A percentile compares a stretch with the other conserved stretches of the same genome.
These are phyloP conservation scores for Sphenostylis stenocarpa DNA, from an alignment of 306 rosid species.

Conservation along the genomic window DNA sequence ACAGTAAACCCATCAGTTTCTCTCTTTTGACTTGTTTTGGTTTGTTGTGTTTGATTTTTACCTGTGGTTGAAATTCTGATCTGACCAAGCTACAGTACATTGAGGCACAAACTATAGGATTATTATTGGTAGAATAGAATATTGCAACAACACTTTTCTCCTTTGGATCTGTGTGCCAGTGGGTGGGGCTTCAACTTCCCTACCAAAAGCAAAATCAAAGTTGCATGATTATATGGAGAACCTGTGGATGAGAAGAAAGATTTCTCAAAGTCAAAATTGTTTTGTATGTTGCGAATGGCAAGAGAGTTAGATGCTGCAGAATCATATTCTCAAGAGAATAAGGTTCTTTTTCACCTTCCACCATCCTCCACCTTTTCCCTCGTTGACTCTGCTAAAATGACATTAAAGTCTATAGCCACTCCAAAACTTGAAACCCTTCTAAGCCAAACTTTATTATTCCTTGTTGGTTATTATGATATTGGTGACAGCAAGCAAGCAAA, in stretches of 20 bases:
- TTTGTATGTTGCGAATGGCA: slow-evolving; percentile 51
- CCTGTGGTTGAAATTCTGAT: slow-evolving; percentile 16
- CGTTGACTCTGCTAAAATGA: slow-evolving; percentile 55
- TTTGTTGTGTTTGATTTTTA: slow-evolving; percentile 16
- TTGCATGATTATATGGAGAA: slow-evolving; percentile 35
- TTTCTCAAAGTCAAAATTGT: slow-evolving; percentile 45
- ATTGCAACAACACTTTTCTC: slow-evolving; percentile 35
- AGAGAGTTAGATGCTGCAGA: slow-evolving; percentile 48
- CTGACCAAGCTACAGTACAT: slow-evolving; percentile 17
- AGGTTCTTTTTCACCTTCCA: slow-evolving; percentile 54
- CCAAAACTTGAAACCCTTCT: slow-evolving; percentile 32
- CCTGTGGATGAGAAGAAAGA: slow-evolving; percentile 45
- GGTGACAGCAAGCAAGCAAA: background rate
- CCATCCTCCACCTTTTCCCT: slow-evolving; percentile 42
- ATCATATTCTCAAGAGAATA: slow-evolving; percentile 54
- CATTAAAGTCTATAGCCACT: slow-evolving; percentile 23
- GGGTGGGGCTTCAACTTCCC: slow-evolving; percentile 41
- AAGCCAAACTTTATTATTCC: slow-evolving; percentile 42
- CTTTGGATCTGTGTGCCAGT: slow-evolving; percentile 41
- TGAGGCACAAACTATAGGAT: slow-evolving; percentile 26
- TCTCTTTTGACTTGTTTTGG: slow-evolving; percentile 15
- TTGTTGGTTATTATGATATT: slow-evolving; percentile 33
- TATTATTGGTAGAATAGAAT: slow-evolving; percentile 46
- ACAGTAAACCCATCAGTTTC: slow-evolving; percentile 14
- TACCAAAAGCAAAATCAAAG: slow-evolving; percentile 39